Base-by-base conservation (phyloP, 2,329 filamentous ascomycete genomes). In the Helotiales sp. region DNA sequence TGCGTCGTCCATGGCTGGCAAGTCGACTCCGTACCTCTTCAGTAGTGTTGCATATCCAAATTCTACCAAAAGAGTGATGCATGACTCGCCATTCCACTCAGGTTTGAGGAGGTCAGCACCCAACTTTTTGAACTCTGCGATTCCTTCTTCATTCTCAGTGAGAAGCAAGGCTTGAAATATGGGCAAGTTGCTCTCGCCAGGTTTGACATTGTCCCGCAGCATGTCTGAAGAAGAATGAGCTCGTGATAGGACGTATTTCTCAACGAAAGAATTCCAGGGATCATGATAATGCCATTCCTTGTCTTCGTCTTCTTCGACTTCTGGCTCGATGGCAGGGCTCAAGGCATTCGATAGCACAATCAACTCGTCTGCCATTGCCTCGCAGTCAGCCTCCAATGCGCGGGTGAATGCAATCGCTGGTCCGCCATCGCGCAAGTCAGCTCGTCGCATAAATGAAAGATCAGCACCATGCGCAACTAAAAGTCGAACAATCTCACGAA, bases 381-480 rank as follows among this genome's bases (percentile, higher is more conserved):
- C 59, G 38, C 42, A 55, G n/a, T 48, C 42, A 1, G 17, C 6
- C 7, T 47, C 9, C 13, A 61, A 17, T 2, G 59, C 59, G 24
- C 15, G 30, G 3, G 22, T n/a, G 12, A 34, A 53, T 15, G 7
- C 17, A 17, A 5, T 33, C 17, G 30, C 9, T 2, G 12, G 9
- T 13, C 40, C 12, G 8, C n/a, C 30, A 25, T 42, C 13, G 15
- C 52, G 19, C 27, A 54, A 17, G 10, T 50, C 31, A 8, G 29
- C 17, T 1, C 36, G 29, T n/a, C 22, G n/a, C 53, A 61, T 48
- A 19, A 56, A 54, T 24, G 56, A 58, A 22, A 58, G 36, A 31
- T 63, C 56, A 13, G 54, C 61, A 22, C 59, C 54, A 42, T 59
- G 31, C 22, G 36, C 33, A 12, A 63, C 38, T 7, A 63, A 52